These are phyloP conservation scores for Solanum peruvianum DNA, from an alignment of 257 asterid species.

Conservation along the genomic window DNA sequence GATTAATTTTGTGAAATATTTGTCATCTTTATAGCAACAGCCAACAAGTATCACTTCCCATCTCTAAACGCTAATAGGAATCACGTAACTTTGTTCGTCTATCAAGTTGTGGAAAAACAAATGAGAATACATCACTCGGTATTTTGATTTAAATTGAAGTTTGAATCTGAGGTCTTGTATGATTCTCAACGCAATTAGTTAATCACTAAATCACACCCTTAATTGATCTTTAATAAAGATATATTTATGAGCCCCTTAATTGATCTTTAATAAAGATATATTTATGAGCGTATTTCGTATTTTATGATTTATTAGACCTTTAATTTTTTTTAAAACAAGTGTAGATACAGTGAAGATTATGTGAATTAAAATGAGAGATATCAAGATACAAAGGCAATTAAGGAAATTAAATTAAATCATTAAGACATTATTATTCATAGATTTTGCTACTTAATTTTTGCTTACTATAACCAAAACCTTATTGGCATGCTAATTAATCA, in stretches of 20 bases:
- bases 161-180: neutral
- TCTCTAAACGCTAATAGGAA: no score
- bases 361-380: neutral
- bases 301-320: neutral
- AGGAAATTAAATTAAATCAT: neutral
- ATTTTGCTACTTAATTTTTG: neutral
- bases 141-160: neutral
- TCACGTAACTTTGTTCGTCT: no score
- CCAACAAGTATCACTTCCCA: neutral
- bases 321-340: neutral
- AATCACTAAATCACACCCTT: neutral
- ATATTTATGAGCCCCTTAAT: no score
- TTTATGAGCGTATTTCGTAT: neutral
- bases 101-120: neutral
- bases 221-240: neutral
- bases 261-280: neutral
- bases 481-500: neutral
- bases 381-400: neutral
- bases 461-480: neutral
- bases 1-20: no score
- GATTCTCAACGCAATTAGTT: accelerated
- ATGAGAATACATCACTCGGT: no score
- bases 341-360: neutral
- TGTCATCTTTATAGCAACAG: no score
- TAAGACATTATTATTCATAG: neutral